Evolutionary conservation across 371 early-diverging fungal species (phyloP).

Genomic region (Saksenaea vasiformis): DNA sequence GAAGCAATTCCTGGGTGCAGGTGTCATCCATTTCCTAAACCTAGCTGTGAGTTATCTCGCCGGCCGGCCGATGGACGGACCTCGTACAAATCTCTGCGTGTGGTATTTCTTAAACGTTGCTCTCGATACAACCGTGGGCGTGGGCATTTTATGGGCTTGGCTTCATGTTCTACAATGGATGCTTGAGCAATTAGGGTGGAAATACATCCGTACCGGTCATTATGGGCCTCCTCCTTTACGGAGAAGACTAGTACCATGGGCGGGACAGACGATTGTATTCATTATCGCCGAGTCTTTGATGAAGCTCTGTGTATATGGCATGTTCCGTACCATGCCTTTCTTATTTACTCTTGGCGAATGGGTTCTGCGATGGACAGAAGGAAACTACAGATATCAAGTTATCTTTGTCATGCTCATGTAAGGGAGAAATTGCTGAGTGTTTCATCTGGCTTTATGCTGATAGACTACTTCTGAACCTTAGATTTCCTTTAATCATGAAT

Average conservation of each 20-base stretch:
- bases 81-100: constrained; percentile 55
- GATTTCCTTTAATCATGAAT: constrained; percentile 54
- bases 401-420: constrained; percentile 36
- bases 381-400: constrained; percentile 30
- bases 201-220: constrained; percentile 19
- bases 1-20: constrained; percentile 65
- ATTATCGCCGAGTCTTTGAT: constrained; percentile 28
- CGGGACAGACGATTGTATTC: constrained; percentile 32
- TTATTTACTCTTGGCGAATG: constrained; percentile 36
- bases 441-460: not conserved
- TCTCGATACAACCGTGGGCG: constrained; percentile 65
- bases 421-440: not conserved
- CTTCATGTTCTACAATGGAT: constrained; percentile 21
- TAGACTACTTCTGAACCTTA: not conserved
- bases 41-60: constrained; percentile 54
- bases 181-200: constrained; percentile 7
- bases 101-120: constrained; percentile 68
- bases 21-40: constrained; percentile 60
- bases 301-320: constrained; percentile 37
- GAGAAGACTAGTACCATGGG: constrained; percentile 22
- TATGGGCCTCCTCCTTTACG: constrained; percentile 31
- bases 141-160: constrained; percentile 57
- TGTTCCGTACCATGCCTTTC: constrained; percentile 28
- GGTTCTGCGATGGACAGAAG: constrained; percentile 27
- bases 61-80: constrained; percentile 35